Conservation (phyloP, 495 filamentous ascomycete species). For the Penicillium argentinense region DNA sequence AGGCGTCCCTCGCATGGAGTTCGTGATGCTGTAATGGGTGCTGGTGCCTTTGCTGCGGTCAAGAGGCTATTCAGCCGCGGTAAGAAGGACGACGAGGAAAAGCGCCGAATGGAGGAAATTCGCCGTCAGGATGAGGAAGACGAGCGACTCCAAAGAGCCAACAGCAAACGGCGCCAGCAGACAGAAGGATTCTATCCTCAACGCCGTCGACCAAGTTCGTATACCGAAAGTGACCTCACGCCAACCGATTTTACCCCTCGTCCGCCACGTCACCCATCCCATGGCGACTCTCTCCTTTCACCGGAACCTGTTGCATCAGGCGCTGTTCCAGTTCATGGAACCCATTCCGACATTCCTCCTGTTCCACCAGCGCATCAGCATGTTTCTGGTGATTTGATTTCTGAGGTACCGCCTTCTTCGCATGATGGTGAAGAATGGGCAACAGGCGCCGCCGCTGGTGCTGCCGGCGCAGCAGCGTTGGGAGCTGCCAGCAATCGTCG, state of each 20-base stretch:
- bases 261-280: conserved; percentile 33
- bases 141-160: conserved; percentile 54
- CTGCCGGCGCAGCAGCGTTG: conserved; percentile 23
- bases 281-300: conserved; percentile 30
- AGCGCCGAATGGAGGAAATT: conserved; percentile 62
- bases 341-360: conserved; percentile 42
- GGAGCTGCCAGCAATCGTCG: conserved; percentile 36
- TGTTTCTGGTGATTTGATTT: conserved; percentile 55
- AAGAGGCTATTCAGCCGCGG: conserved; percentile 64
- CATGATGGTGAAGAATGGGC: conserved; percentile 37
- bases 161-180: conserved; percentile 49
- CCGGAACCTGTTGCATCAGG: conserved; percentile 37
- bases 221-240: conserved; percentile 42
- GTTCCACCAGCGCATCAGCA: conserved; percentile 54
- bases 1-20: conserved; percentile 47
- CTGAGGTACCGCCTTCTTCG: conserved; percentile 26
- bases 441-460: conserved; percentile 44
- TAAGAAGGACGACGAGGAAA: conserved; percentile 57
- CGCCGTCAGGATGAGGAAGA: conserved; percentile 58
- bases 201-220: conserved; percentile 48
- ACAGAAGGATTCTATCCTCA: conserved; percentile 64
- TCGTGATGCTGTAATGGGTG: conserved; percentile 63
- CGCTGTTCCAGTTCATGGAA: conserved; percentile 31
- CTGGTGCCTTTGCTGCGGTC: conserved; percentile 65
- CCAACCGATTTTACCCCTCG: conserved; percentile 44